Percentiles rank a stretch among this genome's conserved stretches.
Evolutionary conservation across 1,284 basidiomycete genomes (phyloP).

Genomic region (Ceratobasidium papillatum): DNA sequence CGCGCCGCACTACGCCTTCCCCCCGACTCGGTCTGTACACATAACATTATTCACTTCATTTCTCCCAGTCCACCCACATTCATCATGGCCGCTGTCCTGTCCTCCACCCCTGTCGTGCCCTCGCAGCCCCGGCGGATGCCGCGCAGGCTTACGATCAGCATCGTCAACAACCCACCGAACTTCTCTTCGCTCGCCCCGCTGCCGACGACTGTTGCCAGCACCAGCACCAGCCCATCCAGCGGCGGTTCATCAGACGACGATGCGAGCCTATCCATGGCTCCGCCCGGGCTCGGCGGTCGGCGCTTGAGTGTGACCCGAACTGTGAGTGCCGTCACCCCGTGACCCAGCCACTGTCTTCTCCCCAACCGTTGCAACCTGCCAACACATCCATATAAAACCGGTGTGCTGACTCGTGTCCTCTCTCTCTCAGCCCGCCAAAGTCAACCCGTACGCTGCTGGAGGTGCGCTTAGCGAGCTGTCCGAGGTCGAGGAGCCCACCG

Average conservation of each 20-base stretch:
- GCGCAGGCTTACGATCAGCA: conserved; percentile 30
- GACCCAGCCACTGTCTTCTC: conserved; percentile 25
- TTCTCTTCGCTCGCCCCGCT: conserved; percentile 37
- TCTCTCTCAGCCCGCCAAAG: conserved; percentile 19
- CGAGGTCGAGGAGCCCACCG: conserved; percentile 30
- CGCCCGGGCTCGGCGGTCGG: conserved; percentile 36
- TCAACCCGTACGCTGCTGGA: conserved; percentile 33
- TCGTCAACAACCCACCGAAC: conserved; percentile 33
- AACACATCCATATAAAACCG: conserved; percentile 1
- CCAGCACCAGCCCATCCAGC: background rate
- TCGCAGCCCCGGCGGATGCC: conserved; percentile 38
- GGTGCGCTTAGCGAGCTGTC: conserved; percentile 26
- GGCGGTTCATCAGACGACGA: background rate
- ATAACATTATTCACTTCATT: conserved; percentile 40
- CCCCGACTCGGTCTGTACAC: conserved; percentile 23
- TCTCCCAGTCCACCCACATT: conserved; percentile 17
- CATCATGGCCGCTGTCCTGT: conserved; percentile 32
- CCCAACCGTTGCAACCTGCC: conserved; percentile 25
- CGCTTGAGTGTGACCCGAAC: conserved; percentile 34
- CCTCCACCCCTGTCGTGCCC: conserved; percentile 26
- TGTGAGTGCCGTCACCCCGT: conserved; percentile 27
- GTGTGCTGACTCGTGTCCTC: conserved; percentile 6
- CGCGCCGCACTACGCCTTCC: background rate
- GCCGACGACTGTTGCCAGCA: conserved; percentile 1
- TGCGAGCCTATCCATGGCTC: conserved; percentile 11